phyloP scores from a whole-genome alignment of 352 stramenopile species.

The Phytophthora tubulina region DNA sequence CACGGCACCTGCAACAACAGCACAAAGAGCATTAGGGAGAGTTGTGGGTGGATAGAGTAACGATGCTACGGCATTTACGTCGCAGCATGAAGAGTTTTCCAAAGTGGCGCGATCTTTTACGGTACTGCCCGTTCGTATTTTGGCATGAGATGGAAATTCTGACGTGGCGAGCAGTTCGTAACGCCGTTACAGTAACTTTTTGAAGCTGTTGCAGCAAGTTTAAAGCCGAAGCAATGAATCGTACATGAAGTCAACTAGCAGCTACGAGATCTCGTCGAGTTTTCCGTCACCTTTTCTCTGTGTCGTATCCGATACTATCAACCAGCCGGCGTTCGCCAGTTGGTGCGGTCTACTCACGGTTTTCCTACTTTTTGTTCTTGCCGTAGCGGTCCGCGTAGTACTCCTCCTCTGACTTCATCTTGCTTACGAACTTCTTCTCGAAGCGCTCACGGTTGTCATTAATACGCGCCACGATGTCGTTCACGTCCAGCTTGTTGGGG shows the following conservation, averaged over 20 bases:
- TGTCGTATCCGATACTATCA: conserved; percentile 3
- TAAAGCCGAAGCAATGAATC: conserved; percentile 12
- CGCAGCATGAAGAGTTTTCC: conserved; percentile 37
- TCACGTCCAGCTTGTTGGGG: conserved; percentile 80
- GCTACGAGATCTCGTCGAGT: conserved; percentile 7
- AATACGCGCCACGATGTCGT: conserved; percentile 91
- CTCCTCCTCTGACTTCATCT: conserved; percentile 94
- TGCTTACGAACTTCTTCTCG: conserved; percentile 94
- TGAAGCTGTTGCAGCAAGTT: too few relatives aligned
- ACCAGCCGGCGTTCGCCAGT: not conserved
- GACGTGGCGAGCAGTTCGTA: conserved; percentile 28
- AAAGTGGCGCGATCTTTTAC: conserved; percentile 9
- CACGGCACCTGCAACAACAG: conserved; percentile 29
- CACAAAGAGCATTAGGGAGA: conserved; percentile 20
- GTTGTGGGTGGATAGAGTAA: not conserved
- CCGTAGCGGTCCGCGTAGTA: conserved; percentile 93
- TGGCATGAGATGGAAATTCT: conserved; percentile 19
- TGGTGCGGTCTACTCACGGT: not conserved
- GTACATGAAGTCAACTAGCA: conserved; percentile 26
- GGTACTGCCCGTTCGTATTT: conserved; percentile 17
- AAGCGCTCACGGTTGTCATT: conserved; percentile 91
- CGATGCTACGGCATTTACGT: conserved; percentile 27
- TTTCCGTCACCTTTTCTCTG: not conserved
- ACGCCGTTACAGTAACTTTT: not conserved
- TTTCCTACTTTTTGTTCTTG: conserved; percentile 62